These are phyloP conservation scores for Hymenoscyphus linearis DNA, from an alignment of 2,329 filamentous ascomycete genomes.

Conservation along the genomic window DNA sequence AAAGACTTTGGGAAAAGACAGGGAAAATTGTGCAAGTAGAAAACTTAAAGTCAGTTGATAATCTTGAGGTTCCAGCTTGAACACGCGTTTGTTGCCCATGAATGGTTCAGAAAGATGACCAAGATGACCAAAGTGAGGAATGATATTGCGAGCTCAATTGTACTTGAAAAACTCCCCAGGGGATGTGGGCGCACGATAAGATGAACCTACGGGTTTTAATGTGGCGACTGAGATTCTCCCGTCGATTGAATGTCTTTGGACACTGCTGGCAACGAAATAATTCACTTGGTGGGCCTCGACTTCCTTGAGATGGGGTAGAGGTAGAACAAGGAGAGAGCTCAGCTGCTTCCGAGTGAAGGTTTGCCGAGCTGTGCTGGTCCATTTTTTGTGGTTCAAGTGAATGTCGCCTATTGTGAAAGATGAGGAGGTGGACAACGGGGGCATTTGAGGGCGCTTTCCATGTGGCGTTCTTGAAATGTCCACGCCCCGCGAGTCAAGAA, in stretches of 20 bases:
- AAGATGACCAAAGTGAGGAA: neutral
- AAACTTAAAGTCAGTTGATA: neutral
- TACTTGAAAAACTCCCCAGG: neutral
- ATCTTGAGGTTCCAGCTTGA: neutral
- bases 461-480: neutral
- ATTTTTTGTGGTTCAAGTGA: neutral
- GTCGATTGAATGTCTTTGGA: constrained; percentile 20
- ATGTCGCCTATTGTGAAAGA: neutral
- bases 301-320: neutral
- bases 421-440: neutral
- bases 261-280: constrained; percentile 19
- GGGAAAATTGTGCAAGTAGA: neutral
- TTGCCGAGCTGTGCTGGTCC: neutral
- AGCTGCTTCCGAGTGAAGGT: neutral
- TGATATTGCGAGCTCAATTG: neutral
- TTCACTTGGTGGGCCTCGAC: neutral
- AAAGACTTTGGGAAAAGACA: neutral
- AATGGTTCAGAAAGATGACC: neutral
- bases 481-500: neutral
- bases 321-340: neutral
- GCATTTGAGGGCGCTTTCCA: neutral
- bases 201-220: constrained; percentile 20
- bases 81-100: neutral
- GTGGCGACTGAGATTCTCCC: constrained; percentile 26
- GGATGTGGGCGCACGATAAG: neutral